Evolutionary conservation across 192 early-diverging fungal species (phyloP).

Genomic region (Gryganskiella cystojenkinii): DNA sequence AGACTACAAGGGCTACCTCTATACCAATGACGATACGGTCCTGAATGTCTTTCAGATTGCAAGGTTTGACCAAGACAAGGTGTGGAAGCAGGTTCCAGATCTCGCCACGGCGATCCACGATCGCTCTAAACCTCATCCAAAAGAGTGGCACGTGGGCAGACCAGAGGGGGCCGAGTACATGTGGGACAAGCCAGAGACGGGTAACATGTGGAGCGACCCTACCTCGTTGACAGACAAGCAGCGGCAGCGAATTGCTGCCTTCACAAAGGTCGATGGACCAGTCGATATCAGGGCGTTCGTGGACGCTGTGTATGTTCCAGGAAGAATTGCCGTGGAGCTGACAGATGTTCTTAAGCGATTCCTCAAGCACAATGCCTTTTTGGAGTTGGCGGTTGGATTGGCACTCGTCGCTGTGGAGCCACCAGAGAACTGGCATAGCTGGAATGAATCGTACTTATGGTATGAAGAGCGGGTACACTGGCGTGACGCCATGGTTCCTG

Average conservation of each 20-base stretch:
- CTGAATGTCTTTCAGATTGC: conserved; percentile 8
- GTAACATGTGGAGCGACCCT: neutral
- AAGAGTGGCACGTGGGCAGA: neutral
- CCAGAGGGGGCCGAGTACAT: too few species aligned
- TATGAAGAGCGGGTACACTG: neutral
- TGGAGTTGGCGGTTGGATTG: neutral
- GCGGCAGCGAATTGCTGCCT: neutral
- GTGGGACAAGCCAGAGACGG: neutral
- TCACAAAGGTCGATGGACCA: conserved; percentile 4
- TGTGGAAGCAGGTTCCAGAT: conserved; percentile 2
- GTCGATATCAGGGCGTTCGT: neutral
- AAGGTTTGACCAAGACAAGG: conserved; percentile 5
- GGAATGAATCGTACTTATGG: neutral
- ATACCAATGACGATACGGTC: conserved; percentile 10
- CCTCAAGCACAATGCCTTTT: neutral
- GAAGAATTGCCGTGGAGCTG: conserved; percentile 2
- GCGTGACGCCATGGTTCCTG: neutral
- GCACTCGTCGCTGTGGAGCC: conserved; percentile 8
- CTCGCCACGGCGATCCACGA: neutral
- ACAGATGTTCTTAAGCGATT: conserved; percentile 4
- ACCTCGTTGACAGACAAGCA: neutral
- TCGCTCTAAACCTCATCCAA: neutral
- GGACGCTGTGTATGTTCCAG: neutral
- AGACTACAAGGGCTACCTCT: conserved; percentile 5
- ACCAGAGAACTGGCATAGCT: neutral